These are phyloP conservation scores for Russula vinacea DNA, from an alignment of 768 basidiomycete species.

Conservation along the genomic window DNA sequence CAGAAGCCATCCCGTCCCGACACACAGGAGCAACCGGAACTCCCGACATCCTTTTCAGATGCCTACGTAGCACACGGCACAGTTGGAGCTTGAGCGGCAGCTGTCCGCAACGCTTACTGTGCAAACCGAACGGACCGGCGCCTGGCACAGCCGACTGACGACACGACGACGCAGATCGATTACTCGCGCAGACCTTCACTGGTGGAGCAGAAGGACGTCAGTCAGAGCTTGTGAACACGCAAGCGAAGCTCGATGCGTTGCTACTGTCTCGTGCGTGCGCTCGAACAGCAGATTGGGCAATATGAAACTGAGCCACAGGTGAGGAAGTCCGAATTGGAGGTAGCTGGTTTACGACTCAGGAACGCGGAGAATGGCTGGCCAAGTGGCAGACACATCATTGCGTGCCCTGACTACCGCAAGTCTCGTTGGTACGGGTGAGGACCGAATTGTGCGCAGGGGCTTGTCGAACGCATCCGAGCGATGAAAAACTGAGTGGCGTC, in stretches of 20 bases:
- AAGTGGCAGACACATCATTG: too few relatives aligned
- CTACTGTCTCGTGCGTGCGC: conserved; percentile 48
- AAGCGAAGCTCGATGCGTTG: conserved; percentile 72
- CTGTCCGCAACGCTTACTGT: conserved; percentile 52
- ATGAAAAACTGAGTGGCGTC: conserved; percentile 75
- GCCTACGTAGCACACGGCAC: conserved; percentile 47
- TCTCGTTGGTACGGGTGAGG: too few relatives aligned
- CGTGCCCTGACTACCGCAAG: too few relatives aligned
- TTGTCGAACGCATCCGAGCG: too few relatives aligned
- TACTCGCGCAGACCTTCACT: conserved; percentile 70
- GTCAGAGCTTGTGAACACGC: conserved; percentile 61
- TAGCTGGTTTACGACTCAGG: conserved; percentile 53
- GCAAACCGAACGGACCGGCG: conserved; percentile 61
- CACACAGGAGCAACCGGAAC: conserved; percentile 17
- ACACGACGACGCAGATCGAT: conserved; percentile 71
- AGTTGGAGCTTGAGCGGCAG: conserved; percentile 48
- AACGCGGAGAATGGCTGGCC: too few relatives aligned
- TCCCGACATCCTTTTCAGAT: conserved; percentile 40
- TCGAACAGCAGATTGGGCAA: conserved; percentile 42
- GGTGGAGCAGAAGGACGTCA: conserved; percentile 73
- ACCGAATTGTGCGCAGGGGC: too few relatives aligned
- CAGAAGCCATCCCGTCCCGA: conserved; percentile 44
- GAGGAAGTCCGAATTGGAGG: conserved; percentile 71
- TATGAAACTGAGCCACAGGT: conserved; percentile 68
- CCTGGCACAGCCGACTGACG: conserved; percentile 65